Evolutionary conservation across 805 yeast genomes (phyloP).

Genomic region (Henningerozyma blattae): DNA sequence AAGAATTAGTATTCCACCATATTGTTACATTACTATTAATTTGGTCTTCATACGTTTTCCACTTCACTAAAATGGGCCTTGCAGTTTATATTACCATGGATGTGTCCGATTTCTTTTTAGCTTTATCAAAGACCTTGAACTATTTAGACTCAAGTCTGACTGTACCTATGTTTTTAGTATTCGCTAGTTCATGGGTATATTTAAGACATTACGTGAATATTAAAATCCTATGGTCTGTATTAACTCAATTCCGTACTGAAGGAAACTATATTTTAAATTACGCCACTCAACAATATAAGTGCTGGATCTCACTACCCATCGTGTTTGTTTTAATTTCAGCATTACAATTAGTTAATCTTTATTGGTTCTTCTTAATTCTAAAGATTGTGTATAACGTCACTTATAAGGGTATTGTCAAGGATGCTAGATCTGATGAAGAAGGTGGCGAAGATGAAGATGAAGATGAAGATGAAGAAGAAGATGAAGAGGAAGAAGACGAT

Average conservation of each 20-base stretch:
- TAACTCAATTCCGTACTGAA: slow-evolving; percentile 69
- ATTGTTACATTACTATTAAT: slow-evolving; percentile 76
- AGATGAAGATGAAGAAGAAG: background rate
- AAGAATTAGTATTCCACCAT: slow-evolving; percentile 81
- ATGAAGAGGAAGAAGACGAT: background rate
- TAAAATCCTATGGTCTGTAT: slow-evolving; percentile 61
- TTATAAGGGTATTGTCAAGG: slow-evolving; percentile 42
- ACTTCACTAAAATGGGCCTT: slow-evolving; percentile 90
- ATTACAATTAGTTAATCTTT: slow-evolving; percentile 66
- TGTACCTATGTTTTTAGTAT: slow-evolving; percentile 27
- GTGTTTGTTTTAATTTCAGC: slow-evolving; percentile 64
- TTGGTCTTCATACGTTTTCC: slow-evolving; percentile 73
- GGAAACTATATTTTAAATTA: slow-evolving; percentile 71
- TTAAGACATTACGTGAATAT: slow-evolving; percentile 72
- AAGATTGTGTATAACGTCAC: slow-evolving; percentile 58
- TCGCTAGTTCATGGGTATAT: slow-evolving; percentile 64
- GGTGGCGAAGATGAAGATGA: slow-evolving; percentile 16
- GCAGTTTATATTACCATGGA: slow-evolving; percentile 90
- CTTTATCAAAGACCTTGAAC: slow-evolving; percentile 66
- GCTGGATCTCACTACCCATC: slow-evolving; percentile 83
- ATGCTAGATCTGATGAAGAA: slow-evolving; percentile 71
- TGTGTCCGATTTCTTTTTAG: slow-evolving; percentile 73
- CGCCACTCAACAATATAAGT: slow-evolving; percentile 80
- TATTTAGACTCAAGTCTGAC: slow-evolving; percentile 47
- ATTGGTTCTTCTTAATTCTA: slow-evolving; percentile 71